Evolutionary conservation across 2,329 filamentous ascomycete species (phyloP), one percentile per base, ranked within the genome.

Genomic region (Bimuria novae-zelandiae): DNA sequence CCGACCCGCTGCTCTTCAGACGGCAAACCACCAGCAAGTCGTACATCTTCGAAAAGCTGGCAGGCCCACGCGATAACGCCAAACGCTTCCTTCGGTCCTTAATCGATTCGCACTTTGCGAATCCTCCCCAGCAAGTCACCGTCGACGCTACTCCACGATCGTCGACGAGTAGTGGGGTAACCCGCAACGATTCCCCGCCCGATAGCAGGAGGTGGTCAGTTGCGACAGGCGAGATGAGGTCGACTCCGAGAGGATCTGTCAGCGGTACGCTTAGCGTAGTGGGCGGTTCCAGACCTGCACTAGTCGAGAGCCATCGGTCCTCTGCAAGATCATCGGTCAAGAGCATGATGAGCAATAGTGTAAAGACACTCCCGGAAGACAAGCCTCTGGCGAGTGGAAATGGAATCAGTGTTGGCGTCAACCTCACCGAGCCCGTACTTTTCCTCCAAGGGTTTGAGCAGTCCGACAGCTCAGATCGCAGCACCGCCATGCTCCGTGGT

Each of bases 401-500:
- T 71, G 89, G 89, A 39, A 81, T 94, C 19, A 82, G 82, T 21
- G 88, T 90, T 64, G 88, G 85, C 25, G 89, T 94, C 40, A 77
- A 88, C 23, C 77, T 94, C 35, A 89, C 89, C 23, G 90, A 94
- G 70, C 89, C 89, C n/a, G 87, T 88, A 52, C 78, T 94, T 21
- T 94, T 90, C 65, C 77, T 94, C 29, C 86, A 88, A 23, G 90
- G 90, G 0, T 92, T 93, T 64, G 88, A 92, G 52, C 87, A 90
- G 61, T 82, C 86, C 52, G 84, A 87, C 42, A 77, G 63, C 62
- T 82, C 85, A 10, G 81, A 82, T 2, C 81, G 85, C 45, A 88
- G 82, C 48, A 93, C 91, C 6, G 89, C 92, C 1, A 87, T 99
- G 69, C 80, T 99, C 12, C 84, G 94, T 51, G 94, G 94, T 16